Conservation (phyloP, 768 basidiomycete genomes). For the Paxillus ammoniavirescens region DNA sequence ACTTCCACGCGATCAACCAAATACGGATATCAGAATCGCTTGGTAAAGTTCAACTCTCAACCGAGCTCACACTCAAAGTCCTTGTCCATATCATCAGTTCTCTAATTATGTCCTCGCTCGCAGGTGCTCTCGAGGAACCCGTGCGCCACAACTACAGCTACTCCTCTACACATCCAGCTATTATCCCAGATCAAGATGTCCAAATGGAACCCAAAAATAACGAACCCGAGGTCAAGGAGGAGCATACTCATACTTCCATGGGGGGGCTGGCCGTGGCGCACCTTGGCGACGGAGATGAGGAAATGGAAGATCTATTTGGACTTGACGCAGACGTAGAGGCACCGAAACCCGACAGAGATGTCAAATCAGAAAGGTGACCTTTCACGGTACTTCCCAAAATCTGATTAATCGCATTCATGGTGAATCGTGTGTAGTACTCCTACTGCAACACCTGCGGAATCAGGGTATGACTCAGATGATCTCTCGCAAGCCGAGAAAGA, state of each 20-base stretch:
- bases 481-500: slow-evolving; percentile 59
- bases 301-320: slow-evolving; percentile 80
- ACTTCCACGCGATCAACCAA: not conserved
- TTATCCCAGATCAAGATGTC: slow-evolving; percentile 33
- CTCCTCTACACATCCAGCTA: slow-evolving; percentile 4
- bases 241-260: slow-evolving; percentile 10
- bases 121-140: slow-evolving; percentile 50
- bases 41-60: not conserved
- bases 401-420: slow-evolving; percentile 17
- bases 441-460: slow-evolving; percentile 36
- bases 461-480: slow-evolving; percentile 62
- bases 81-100: not conserved
- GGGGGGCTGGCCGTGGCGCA: slow-evolving; percentile 17
- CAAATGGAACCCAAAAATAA: slow-evolving; percentile 37
- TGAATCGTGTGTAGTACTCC: slow-evolving; percentile 30
- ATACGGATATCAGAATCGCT: not conserved
- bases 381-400: slow-evolving; percentile 1
- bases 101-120: slow-evolving; percentile 54
- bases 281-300: slow-evolving; percentile 39
- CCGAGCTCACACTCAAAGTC: not conserved
- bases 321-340: slow-evolving; percentile 56
- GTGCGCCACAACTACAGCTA: slow-evolving; percentile 22
- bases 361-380: slow-evolving; percentile 49
- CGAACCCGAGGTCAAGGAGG: slow-evolving; percentile 15
- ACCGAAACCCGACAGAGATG: slow-evolving; percentile 28